Evolutionary conservation across 2,329 filamentous ascomycete species (phyloP).

Genomic region (Arthrobotrys megalospora): DNA sequence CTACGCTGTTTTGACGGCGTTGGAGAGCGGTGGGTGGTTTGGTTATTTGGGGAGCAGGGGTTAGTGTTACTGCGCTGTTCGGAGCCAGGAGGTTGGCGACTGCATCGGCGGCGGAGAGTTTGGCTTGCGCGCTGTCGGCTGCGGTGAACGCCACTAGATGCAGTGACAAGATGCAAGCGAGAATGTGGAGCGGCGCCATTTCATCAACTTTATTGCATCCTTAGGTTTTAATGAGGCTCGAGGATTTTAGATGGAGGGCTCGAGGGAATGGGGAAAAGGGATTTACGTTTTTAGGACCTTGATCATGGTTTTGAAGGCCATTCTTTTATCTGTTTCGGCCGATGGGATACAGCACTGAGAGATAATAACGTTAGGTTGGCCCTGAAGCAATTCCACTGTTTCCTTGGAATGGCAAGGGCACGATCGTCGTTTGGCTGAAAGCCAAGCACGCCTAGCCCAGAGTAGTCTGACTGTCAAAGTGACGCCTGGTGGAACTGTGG

Average conservation of each 20-base stretch:
- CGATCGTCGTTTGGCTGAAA: neutral
- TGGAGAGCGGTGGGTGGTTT: conserved; percentile 26
- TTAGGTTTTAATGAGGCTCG: conserved; percentile 4
- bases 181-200: conserved; percentile 17
- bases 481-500: conserved; percentile 4
- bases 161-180: conserved; percentile 19
- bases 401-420: conserved; percentile 6
- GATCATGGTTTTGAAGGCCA: neutral
- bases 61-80: neutral
- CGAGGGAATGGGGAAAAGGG: conserved; percentile 2
- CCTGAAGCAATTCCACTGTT: neutral
- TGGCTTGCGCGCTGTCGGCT: neutral
- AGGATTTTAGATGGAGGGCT: neutral
- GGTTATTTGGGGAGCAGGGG: conserved; percentile 21
- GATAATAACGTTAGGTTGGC: conserved; percentile 38
- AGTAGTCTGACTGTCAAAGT: conserved; percentile 8
- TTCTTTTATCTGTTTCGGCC: conserved; percentile 10
- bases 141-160: conserved; percentile 22
- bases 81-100: conserved; percentile 28
- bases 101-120: conserved; percentile 11
- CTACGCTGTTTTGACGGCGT: conserved; percentile 28
- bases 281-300: neutral
- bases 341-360: neutral
- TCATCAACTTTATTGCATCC: conserved; percentile 11
- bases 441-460: conserved; percentile 17